Conservation (phyloP, 2,329 filamentous ascomycete species). For the Aspergillus japonicus region DNA sequence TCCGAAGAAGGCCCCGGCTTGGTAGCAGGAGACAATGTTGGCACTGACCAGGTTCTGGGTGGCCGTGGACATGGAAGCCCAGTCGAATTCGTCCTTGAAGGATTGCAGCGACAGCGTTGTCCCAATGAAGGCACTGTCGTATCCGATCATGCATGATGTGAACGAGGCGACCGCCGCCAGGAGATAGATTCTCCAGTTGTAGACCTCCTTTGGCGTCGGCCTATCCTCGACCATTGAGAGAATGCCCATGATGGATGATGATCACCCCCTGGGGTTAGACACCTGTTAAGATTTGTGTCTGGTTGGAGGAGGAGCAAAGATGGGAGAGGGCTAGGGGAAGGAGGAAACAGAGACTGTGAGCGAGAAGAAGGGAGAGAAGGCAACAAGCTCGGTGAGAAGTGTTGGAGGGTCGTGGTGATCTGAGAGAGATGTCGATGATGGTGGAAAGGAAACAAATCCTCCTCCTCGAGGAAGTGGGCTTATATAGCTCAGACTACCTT, state of each 20-base stretch:
- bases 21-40: slow-evolving; percentile 79
- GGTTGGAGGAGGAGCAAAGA: neutral
- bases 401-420: neutral
- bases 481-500: neutral
- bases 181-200: slow-evolving; percentile 60
- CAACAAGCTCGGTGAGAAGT: neutral
- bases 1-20: slow-evolving; percentile 81
- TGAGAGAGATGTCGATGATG: neutral
- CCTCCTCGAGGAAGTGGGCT: neutral
- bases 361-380: neutral
- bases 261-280: neutral
- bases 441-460: neutral
- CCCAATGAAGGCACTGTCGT: slow-evolving; percentile 75
- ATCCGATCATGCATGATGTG: slow-evolving; percentile 60
- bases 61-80: slow-evolving; percentile 48
- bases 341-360: neutral
- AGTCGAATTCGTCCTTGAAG: slow-evolving; percentile 67
- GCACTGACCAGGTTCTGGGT: slow-evolving; percentile 58
- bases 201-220: slow-evolving; percentile 57
- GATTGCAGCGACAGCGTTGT: slow-evolving; percentile 70
- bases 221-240: slow-evolving; percentile 45
- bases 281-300: neutral
- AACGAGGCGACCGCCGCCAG: slow-evolving; percentile 56
- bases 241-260: slow-evolving; percentile 37
- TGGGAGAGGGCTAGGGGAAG: neutral